Evolutionary conservation across 1,139 yeast genomes (phyloP).

Genomic region (Kodamaea plutei): DNA sequence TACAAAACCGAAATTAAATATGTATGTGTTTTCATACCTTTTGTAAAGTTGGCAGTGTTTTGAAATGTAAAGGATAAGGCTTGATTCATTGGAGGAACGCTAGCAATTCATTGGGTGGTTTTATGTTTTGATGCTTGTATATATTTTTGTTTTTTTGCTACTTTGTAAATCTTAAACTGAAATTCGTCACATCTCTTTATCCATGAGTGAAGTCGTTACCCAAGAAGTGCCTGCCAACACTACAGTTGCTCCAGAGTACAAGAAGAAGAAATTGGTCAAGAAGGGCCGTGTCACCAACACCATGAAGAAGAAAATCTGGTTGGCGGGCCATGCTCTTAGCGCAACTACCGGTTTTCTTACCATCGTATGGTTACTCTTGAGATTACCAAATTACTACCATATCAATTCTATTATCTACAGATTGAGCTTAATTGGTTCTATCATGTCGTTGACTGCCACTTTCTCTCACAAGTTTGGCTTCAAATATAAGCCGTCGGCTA

Average conservation of each 20-base stretch:
- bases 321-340: conserved; percentile 54
- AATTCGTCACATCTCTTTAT: too few relatives aligned
- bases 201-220: conserved; percentile 3
- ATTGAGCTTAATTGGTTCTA: conserved; percentile 52
- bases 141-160: too few relatives aligned
- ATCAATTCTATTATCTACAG: conserved; percentile 49
- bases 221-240: conserved; percentile 16
- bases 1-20: too few relatives aligned
- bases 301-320: conserved; percentile 52
- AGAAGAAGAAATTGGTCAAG: conserved; percentile 36
- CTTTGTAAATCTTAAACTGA: too few relatives aligned
- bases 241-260: conserved; percentile 22
- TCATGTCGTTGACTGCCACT: conserved; percentile 51
- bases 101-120: too few relatives aligned
- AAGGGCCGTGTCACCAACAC: conserved; percentile 37
- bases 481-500: conserved; percentile 49
- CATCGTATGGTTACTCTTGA: conserved; percentile 42
- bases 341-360: conserved; percentile 49
- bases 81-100: too few relatives aligned
- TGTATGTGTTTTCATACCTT: too few relatives aligned
- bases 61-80: too few relatives aligned
- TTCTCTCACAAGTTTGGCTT: conserved; percentile 56
- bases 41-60: too few relatives aligned
- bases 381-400: conserved; percentile 42
- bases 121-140: too few relatives aligned